Base-by-base conservation (phyloP, 306 rosid species). In the Neltuma alba region DNA sequence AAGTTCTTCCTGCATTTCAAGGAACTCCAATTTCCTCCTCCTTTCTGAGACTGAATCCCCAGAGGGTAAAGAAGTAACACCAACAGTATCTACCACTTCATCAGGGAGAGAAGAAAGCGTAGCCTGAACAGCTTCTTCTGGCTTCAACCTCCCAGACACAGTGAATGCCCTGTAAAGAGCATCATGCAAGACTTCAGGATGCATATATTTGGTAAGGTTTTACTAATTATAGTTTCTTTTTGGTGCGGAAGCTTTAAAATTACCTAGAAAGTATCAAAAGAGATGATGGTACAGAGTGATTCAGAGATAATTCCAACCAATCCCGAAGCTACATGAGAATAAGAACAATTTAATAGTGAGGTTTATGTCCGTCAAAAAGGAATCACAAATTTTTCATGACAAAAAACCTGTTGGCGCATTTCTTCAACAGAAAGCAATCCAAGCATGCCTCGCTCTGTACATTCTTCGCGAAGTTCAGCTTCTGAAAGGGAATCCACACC, bases 191-290 rank as follows among this genome's bases (percentile, higher is more conserved):
- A 80, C 60, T 61, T 80, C 80, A 83, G 66, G 30, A 80, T 48
- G 37, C 82, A 78, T 50, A 77, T 61, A 33, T 74, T 25, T 20
- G 42, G 67, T 37, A 50, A 72, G 42, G 31, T 38, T 18, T 28
- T 27, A 58, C 34, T 11, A 25, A 28, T 62, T 71, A 38, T 37
- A 28, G 48, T 36, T 15, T 27, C 2, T 34, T 61, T 38, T 21
- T 38, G 44, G 58, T 23, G 70, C 50, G 18, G 25, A 55, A 20
- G 37, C 50, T 74, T 62, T 71, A 61, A 81, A 81, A 47, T 74
- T 85, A 94, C 98, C 98, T 94, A 48, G 97, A 94, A 86, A 94
- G 98, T 81, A 94, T 94, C 89, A 94, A 78, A 85, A 94, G 98
- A 11, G 98, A 94, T 71, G 97, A 94, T 69, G 98, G 97, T 45